phyloP scores from a whole-genome alignment of 2,329 filamentous ascomycete genomes.

The Colletotrichum endophyticum region DNA sequence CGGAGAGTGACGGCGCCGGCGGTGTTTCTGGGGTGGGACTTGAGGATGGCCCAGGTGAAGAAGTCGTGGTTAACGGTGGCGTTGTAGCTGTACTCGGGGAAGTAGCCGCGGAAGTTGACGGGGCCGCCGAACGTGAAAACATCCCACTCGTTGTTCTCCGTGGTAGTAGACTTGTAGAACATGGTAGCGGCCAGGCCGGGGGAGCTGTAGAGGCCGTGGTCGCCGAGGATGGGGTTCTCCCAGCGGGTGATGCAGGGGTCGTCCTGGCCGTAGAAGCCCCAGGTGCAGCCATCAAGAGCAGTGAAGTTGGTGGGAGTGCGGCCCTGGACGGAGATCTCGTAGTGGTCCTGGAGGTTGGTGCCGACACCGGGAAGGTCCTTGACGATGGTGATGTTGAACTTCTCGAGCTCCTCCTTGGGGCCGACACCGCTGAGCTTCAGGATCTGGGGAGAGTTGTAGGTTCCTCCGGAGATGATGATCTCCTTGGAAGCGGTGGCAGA shows the following conservation, averaged over 20 bases:
- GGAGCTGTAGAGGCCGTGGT: constrained; percentile 37
- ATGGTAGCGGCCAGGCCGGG: constrained; percentile 27
- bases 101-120: constrained; percentile 44
- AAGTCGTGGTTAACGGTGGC: constrained; percentile 39
- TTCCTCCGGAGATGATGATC: constrained; percentile 54
- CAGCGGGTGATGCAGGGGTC: constrained; percentile 37
- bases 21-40: constrained; percentile 66
- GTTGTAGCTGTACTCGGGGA: constrained; percentile 37
- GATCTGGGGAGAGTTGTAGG: constrained; percentile 58
- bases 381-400: constrained; percentile 46
- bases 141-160: constrained; percentile 29
- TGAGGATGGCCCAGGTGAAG: constrained; percentile 57
- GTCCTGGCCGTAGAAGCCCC: constrained; percentile 30
- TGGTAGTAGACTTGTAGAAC: constrained; percentile 31
- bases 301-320: constrained; percentile 43
- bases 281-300: constrained; percentile 33
- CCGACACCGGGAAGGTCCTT: constrained; percentile 64
- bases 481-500: constrained; percentile 44
- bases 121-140: constrained; percentile 43
- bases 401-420: constrained; percentile 41
- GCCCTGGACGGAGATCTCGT: constrained; percentile 51
- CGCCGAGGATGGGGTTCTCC: constrained; percentile 39
- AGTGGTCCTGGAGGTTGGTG: constrained; percentile 64
- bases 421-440: constrained; percentile 57
- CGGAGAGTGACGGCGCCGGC: constrained; percentile 66